These are phyloP conservation scores for Mycosarcoma maydis DNA, from an alignment of 1,284 basidiomycete species.

Conservation along the genomic window DNA sequence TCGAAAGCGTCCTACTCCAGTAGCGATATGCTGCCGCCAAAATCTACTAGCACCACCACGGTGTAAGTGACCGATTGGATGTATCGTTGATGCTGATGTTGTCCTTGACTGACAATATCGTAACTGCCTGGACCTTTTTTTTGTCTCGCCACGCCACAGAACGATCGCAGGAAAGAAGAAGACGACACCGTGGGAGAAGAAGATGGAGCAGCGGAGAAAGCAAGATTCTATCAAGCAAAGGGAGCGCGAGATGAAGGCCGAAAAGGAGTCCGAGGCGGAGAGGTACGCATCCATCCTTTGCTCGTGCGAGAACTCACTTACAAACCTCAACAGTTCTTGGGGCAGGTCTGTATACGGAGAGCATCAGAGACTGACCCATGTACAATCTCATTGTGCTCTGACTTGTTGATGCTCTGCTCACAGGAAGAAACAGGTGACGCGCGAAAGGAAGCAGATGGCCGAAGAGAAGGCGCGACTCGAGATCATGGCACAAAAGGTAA, in stretches of 20 bases:
- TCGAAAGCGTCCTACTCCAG: conserved; percentile 16
- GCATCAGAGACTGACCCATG: no score
- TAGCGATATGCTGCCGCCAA: conserved; percentile 38
- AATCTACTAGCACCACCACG: conserved; percentile 34
- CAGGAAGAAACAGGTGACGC: conserved; percentile 40
- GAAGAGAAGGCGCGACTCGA: conserved; percentile 53
- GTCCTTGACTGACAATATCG: conserved; percentile 6
- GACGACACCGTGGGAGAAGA: conserved; percentile 54
- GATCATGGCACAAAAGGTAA: conserved; percentile 53
- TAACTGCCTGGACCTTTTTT: no score
- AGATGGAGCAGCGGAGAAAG: conserved; percentile 48
- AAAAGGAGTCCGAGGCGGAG: conserved; percentile 39
- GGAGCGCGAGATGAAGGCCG: conserved; percentile 52
- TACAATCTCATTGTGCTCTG: no score
- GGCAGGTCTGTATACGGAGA: no score
- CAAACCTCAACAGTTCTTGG: no score
- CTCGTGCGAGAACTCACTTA: no score
- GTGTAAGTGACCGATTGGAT: conserved; percentile 22
- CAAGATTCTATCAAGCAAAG: conserved; percentile 49
- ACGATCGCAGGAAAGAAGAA: conserved; percentile 40
- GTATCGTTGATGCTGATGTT: not conserved
- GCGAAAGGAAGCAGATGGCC: conserved; percentile 53
- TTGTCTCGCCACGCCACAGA: no score
- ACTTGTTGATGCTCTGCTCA: not conserved
- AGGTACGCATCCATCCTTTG: conserved; percentile 16